phyloP scores from a whole-genome alignment of 768 basidiomycete genomes.

The Pilatotrama ljubarskyi region DNA sequence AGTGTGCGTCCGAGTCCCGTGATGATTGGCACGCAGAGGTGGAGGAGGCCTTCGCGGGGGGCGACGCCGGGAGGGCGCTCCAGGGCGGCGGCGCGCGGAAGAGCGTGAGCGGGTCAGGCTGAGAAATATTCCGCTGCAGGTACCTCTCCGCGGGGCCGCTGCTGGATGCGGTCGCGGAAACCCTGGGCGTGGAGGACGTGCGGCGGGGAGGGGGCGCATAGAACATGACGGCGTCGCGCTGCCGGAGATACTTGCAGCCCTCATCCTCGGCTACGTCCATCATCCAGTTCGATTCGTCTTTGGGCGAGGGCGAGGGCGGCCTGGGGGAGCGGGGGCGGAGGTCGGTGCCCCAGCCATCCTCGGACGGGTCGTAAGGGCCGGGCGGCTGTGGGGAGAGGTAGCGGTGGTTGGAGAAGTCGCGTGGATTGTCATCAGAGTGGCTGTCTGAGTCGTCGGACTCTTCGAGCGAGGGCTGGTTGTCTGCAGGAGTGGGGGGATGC shows the following conservation, averaged over 20 bases:
- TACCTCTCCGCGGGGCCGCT: not conserved
- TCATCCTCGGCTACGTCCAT: constrained; percentile 3
- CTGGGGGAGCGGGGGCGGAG: not conserved
- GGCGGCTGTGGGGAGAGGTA: not conserved
- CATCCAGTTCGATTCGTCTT: not conserved
- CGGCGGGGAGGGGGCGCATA: not conserved
- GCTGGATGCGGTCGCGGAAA: not conserved
- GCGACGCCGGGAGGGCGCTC: constrained; percentile 11
- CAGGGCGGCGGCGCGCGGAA: constrained; percentile 28
- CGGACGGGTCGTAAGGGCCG: not conserved
- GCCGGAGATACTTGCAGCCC: not conserved
- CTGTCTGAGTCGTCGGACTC: no score
- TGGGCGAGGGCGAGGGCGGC: not conserved
- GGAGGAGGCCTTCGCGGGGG: not conserved
- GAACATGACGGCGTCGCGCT: constrained; percentile 5
- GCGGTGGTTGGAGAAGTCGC: no score
- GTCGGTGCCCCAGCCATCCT: not conserved
- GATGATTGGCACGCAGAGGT: not conserved
- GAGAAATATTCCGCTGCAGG: no score
- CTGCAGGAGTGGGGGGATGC: no score
- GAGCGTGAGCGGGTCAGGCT: constrained; percentile 18
- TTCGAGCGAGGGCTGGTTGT: not conserved
- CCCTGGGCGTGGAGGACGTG: not conserved
- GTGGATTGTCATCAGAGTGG: no score
- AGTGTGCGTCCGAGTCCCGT: not conserved